Evolutionary conservation across 2,329 filamentous ascomycete species (phyloP).

Genomic region (Ophiostoma ulmi): DNA sequence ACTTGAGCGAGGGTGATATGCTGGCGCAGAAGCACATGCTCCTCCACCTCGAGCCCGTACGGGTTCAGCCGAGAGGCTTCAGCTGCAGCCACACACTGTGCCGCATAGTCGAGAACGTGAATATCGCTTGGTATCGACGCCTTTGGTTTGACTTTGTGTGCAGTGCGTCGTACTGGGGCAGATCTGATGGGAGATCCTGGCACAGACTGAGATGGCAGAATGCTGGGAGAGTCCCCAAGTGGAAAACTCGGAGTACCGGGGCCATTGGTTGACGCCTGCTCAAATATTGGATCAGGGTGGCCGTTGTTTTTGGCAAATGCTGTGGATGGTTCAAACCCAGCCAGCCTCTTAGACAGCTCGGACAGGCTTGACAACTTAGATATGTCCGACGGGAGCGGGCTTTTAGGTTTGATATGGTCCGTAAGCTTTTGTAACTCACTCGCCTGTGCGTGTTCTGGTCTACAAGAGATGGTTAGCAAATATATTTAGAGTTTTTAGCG

Average conservation of each 20-base stretch:
- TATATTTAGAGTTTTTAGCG: background rate
- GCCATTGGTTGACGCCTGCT: background rate
- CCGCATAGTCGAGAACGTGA: slow-evolving; percentile 71
- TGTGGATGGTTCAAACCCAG: background rate
- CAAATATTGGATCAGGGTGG: background rate
- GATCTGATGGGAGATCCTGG: background rate
- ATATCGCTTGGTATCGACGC: slow-evolving; percentile 79
- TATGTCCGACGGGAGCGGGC: background rate
- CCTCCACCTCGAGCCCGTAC: slow-evolving; percentile 77
- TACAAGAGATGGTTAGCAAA: background rate
- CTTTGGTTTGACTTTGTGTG: slow-evolving; percentile 60
- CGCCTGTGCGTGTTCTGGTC: background rate
- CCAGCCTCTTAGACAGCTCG: background rate
- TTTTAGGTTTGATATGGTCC: background rate
- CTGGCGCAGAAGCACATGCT: slow-evolving; percentile 73
- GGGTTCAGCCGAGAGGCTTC: slow-evolving; percentile 86
- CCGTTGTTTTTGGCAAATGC: background rate
- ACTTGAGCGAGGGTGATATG: slow-evolving; percentile 85
- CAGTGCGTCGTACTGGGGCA: background rate
- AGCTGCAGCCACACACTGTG: slow-evolving; percentile 83
- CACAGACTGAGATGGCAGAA: background rate
- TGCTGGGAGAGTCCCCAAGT: background rate
- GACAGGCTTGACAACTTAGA: slow-evolving; percentile 3
- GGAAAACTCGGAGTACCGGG: background rate
- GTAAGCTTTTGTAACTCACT: background rate